Evolutionary conservation across 805 yeast species (phyloP), one percentile per base, ranked within the genome.

Genomic region (Yamadazyma olivae): DNA sequence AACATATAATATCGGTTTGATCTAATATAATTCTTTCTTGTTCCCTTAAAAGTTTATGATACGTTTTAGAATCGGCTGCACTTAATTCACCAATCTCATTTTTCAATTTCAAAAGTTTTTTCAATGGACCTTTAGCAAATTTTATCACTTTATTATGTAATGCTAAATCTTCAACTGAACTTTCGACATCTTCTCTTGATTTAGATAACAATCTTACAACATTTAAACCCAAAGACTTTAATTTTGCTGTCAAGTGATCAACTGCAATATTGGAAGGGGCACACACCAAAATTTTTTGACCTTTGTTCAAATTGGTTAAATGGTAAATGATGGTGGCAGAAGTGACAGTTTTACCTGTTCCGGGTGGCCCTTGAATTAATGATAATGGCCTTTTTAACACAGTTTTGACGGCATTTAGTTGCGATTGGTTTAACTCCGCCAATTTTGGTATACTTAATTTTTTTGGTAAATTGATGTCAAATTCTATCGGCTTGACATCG

Each of bases 251-350:
- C 38, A 90, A 69, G 63, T 90, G 95, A 57, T 90, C 96, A 21
- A 87, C 96, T 0, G 96, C 97, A 33, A 90, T 91, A 58, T 90
- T 90, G 15, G 96, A 89, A 16, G 97, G 96, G 3, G 97, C 96
- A 68, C 96, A 87, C 3, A 89, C 96, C 27, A 90, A 68, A 6
- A 89, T 78, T 43, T 77, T 75, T 15, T 39, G 45, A 32, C 77
- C 80, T 37, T 75, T 75, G 48, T 75, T 77, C 41, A 80, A 52
- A 40, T 77, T 75, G 3, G 79, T 70, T 36, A 88, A 63, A 50
- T 87, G 95, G 48, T 85, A 82, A 20, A 89, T 76, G 39, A 90
- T 85, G 0, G 95, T 81, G 2, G 96, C 91, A 0, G 96, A 87
- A 0, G 96, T 89, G 12, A 87, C 95, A 1, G 97, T 90, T 54